Conservation (phyloP, 176 grass and related monocot genomes). For the Lolium rigidum region DNA sequence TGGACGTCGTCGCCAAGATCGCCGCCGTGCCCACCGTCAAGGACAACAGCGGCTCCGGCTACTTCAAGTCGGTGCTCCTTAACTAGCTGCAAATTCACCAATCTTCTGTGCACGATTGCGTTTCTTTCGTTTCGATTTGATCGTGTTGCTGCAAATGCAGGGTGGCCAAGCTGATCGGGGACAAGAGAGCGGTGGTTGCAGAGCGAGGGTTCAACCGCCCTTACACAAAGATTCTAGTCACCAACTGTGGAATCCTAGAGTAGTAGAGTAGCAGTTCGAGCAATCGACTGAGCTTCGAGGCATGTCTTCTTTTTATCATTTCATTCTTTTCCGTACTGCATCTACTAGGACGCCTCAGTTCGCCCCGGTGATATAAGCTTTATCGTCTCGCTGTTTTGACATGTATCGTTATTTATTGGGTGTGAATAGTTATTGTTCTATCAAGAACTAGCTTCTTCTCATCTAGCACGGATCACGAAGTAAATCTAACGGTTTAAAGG, state of each 20-base stretch:
- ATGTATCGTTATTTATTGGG: background rate
- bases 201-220: slow-evolving; percentile 91
- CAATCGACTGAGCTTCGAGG: background rate
- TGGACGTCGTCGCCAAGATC: slow-evolving; percentile 87
- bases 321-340: no score
- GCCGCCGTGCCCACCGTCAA: slow-evolving; percentile 73
- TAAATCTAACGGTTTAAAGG: no score
- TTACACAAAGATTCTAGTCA: slow-evolving; percentile 78
- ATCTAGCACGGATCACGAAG: no score
- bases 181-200: slow-evolving; percentile 92
- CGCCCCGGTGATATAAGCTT: background rate
- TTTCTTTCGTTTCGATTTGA: background rate
- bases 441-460: no score
- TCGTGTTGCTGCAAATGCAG: slow-evolving; percentile 37
- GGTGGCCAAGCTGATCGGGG: slow-evolving; percentile 93
- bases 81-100: background rate
- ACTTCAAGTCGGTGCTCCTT: slow-evolving; percentile 68
- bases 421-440: background rate
- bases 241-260: slow-evolving; percentile 62
- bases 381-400: background rate
- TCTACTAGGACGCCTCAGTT: no score
- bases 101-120: background rate
- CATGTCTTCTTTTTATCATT: background rate
- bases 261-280: background rate
- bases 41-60: slow-evolving; percentile 79